Conservation (phyloP, 2,329 filamentous ascomycete genomes). For the Cladophialophora yegresii region DNA sequence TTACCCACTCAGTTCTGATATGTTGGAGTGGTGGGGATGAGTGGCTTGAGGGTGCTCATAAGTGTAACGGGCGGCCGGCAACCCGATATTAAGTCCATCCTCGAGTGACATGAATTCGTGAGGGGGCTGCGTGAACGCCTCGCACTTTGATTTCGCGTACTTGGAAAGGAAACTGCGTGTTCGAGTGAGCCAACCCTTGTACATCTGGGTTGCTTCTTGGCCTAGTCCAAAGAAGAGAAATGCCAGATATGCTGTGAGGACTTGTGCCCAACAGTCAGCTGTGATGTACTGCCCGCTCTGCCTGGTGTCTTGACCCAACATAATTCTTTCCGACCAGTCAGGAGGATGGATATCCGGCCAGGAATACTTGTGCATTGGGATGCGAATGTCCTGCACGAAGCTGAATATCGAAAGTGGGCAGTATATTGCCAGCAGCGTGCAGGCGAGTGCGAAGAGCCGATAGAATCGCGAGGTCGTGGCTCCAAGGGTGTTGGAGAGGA, state of each 20-base stretch:
- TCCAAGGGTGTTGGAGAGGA: slow-evolving; percentile 64
- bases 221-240: slow-evolving; percentile 69
- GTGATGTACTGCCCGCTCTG: slow-evolving; percentile 50
- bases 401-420: slow-evolving; percentile 58
- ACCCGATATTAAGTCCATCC: background rate
- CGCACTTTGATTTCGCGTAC: background rate
- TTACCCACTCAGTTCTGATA: background rate
- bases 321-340: slow-evolving; percentile 52
- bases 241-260: slow-evolving; percentile 56
- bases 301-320: slow-evolving; percentile 48
- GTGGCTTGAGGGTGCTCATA: background rate
- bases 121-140: background rate
- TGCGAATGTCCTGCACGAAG: slow-evolving; percentile 49
- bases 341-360: slow-evolving; percentile 58
- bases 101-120: background rate
- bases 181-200: slow-evolving; percentile 47
- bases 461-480: slow-evolving; percentile 38
- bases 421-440: slow-evolving; percentile 58
- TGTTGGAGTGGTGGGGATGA: background rate
- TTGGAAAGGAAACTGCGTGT: slow-evolving; percentile 29
- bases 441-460: slow-evolving; percentile 44
- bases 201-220: slow-evolving; percentile 60
- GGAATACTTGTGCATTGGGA: slow-evolving; percentile 50
- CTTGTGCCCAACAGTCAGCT: slow-evolving; percentile 61
- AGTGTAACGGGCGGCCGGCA: background rate